A percentile compares a stretch with the other conserved stretches of the same genome.
Conservation (phyloP, 1,284 basidiomycete species). For the Ustilago bromivora region DNA sequence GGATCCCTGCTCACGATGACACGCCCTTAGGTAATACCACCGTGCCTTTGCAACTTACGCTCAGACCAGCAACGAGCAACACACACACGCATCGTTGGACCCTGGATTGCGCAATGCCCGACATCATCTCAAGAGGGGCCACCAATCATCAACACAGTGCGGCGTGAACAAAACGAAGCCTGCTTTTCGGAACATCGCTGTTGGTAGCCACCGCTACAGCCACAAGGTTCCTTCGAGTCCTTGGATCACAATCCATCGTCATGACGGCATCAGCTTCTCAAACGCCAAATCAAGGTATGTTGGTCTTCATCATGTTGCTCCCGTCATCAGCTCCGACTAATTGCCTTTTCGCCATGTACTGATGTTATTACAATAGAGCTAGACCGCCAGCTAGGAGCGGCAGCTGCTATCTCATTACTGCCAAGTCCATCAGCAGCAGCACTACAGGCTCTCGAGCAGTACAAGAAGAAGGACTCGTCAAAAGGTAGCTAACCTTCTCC, state of each 20-base stretch:
- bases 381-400: constrained; percentile 33
- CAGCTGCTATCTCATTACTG: constrained; percentile 18
- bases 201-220: no score
- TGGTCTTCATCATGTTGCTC: neutral
- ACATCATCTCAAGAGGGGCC: neutral
- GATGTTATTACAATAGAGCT: constrained; percentile 14
- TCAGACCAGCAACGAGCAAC: constrained; percentile 24
- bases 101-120: constrained; percentile 15
- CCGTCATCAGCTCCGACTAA: neutral
- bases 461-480: constrained; percentile 63
- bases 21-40: constrained; percentile 24
- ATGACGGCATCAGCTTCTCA: constrained; percentile 14
- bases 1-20: neutral
- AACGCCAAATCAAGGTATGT: constrained; percentile 34
- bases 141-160: neutral
- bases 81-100: constrained; percentile 31
- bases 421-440: constrained; percentile 30
- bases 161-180: neutral
- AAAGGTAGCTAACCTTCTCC: constrained; percentile 45
- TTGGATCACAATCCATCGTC: neutral
- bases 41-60: constrained; percentile 5
- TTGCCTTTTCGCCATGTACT: neutral
- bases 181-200: no score
- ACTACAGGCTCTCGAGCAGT: constrained; percentile 59
- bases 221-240: no score